Percentiles rank a stretch among this genome's conserved stretches.
Conservation (phyloP, 2,329 filamentous ascomycete genomes). For the Penicillium sp. region DNA sequence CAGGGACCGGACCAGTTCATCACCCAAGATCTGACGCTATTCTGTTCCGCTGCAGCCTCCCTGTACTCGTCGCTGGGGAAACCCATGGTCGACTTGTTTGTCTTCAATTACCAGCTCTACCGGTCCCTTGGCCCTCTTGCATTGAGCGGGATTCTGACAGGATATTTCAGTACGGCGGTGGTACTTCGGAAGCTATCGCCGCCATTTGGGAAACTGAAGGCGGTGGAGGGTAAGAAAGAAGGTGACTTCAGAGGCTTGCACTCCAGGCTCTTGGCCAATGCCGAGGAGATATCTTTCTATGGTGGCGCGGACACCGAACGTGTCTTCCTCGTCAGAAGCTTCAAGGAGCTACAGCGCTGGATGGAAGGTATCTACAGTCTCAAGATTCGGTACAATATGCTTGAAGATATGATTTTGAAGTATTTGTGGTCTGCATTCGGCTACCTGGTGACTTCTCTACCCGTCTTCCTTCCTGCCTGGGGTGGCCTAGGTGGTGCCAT, state of each 20-base stretch:
- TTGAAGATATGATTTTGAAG: conserved; percentile 96
- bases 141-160: conserved; percentile 75
- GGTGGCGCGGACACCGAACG: conserved; percentile 93
- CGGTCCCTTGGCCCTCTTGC: conserved; percentile 84
- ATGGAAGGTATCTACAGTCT: conserved; percentile 98
- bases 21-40: conserved; percentile 90
- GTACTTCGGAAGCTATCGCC: conserved; percentile 83
- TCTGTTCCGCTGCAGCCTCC: conserved; percentile 86
- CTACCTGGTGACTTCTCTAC: conserved; percentile 85
- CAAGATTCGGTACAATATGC: conserved; percentile 97
- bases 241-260: conserved; percentile 91
- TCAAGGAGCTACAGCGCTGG: conserved; percentile 87
- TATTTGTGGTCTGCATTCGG: conserved; percentile 99
- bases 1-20: conserved; percentile 95
- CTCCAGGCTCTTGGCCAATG: conserved; percentile 87
- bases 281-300: conserved; percentile 96
- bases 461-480: conserved; percentile 91
- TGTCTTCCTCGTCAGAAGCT: conserved; percentile 83
- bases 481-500: conserved; percentile 71
- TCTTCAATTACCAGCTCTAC: conserved; percentile 97
- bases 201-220: conserved; percentile 93
- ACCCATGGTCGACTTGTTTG: conserved; percentile 90
- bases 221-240: conserved; percentile 89
- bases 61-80: conserved; percentile 97
- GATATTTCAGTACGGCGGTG: conserved; percentile 91